Evolutionary conservation across 1,139 yeast species (phyloP).

Genomic region (Candida freyschussii): DNA sequence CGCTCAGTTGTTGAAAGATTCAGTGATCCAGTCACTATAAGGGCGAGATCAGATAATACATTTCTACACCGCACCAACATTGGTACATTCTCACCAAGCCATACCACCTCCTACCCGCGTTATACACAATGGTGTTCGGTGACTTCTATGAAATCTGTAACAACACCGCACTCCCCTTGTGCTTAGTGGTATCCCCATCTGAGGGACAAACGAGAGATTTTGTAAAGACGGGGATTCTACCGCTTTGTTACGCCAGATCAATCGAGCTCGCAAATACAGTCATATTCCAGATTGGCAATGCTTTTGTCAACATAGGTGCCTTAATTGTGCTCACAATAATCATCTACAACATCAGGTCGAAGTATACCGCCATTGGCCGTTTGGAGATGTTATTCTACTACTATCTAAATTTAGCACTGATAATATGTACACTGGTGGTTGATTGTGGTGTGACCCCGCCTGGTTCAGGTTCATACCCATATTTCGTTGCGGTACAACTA

Average conservation of each 20-base stretch:
- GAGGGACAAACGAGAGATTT: slow-evolving; percentile 16
- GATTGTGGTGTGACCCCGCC: slow-evolving; percentile 95
- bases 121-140: slow-evolving; percentile 49
- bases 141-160: slow-evolving; percentile 64
- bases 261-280: slow-evolving; percentile 87
- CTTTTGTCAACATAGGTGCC: slow-evolving; percentile 77
- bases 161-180: slow-evolving; percentile 71
- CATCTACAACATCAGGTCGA: slow-evolving; percentile 71
- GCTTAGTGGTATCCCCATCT: slow-evolving; percentile 53
- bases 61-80: background rate
- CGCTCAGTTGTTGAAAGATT: no score
- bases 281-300: slow-evolving; percentile 87
- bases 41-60: no score
- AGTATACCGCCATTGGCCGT: slow-evolving; percentile 93
- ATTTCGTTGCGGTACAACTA: slow-evolving; percentile 76
- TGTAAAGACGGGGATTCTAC: slow-evolving; percentile 54
- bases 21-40: no score
- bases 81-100: no score
- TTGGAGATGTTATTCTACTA: slow-evolving; percentile 77
- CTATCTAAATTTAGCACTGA: slow-evolving; percentile 52
- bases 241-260: slow-evolving; percentile 79
- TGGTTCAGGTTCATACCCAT: slow-evolving; percentile 66
- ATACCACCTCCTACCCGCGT: no score
- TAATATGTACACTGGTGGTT: slow-evolving; percentile 64
- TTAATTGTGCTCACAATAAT: slow-evolving; percentile 62